Conservation (phyloP, 148 eudicot genomes). For the Tetragonia tetragonoides region DNA sequence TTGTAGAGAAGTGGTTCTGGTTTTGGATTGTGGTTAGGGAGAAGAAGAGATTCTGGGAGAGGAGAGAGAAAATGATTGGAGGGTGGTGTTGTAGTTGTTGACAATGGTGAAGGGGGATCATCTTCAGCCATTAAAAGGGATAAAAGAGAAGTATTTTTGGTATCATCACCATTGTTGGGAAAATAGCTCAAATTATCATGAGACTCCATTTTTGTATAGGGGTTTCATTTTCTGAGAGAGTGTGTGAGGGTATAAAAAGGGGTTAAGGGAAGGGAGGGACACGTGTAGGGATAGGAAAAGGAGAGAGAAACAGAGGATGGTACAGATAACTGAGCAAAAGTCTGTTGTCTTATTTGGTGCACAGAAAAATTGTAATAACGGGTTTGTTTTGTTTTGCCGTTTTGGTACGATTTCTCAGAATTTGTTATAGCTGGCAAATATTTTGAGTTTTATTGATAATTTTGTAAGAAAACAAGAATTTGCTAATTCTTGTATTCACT, state of each 20-base stretch:
- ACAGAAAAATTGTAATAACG: background rate
- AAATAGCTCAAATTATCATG: background rate
- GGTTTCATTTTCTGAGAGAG: no score
- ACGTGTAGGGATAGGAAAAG: slow-evolving; percentile 2
- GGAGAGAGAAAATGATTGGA: background rate
- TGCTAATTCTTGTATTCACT: no score
- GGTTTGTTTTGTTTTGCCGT: background rate
- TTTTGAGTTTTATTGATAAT: background rate
- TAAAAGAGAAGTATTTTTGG: background rate
- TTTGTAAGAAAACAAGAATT: no score
- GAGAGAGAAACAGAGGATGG: background rate
- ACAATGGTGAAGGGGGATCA: background rate
- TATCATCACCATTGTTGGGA: background rate
- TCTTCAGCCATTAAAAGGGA: background rate
- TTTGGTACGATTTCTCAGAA: background rate
- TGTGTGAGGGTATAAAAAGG: background rate
- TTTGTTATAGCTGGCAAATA: no score
- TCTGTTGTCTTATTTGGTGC: background rate
- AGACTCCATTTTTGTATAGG: background rate
- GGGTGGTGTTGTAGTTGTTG: background rate
- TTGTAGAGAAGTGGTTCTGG: background rate
- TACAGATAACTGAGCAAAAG: background rate
- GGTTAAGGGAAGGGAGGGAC: background rate
- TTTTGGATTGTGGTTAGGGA: background rate
- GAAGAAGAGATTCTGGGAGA: background rate